Evolutionary conservation across 164 flowering plant genomes (phyloP), one percentile per base, ranked within the genome.

Genomic region (Taxillus chinensis): DNA sequence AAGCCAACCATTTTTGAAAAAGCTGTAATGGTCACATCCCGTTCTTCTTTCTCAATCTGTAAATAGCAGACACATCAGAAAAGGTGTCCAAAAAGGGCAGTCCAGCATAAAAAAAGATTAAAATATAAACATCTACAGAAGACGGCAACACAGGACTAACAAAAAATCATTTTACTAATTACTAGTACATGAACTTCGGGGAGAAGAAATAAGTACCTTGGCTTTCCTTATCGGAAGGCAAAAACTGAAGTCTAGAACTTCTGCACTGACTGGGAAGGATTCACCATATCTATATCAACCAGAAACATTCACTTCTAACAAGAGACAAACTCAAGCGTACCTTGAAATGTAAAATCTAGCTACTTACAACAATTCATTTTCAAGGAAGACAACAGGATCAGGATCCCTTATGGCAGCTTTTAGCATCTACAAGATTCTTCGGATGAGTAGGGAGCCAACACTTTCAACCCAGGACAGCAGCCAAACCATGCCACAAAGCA

Each of bases 1-100:
- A 69, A 81, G 62, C 96, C 93, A 56, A 92, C 98, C 93, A 90
- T 83, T 76, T 84, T 92, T 45, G 98, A 92, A 70, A 77, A 90
- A 65, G 98, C 90, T 49, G 82, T 78, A 59, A 92, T 87, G 3
- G 93, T 86, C 63, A 90, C 89, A 77, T 90, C 87, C 64, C 80
- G 87, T 63, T 95, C 96, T 83, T 79, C 85, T 69, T 76, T 78
- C 56, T 92, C 98, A 62, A 90, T 87, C 98, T 90, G 77, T 63
- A 8, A 61, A 70, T 2, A 27, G 27, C 27, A 27, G 27, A 2
- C 27, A 27, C 27, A 27, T 27, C 27, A 27, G 27, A 27, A 27
- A 27, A 27, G 27, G 27, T 27, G 27, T 0, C 0, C 0, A 27
- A 2, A 27, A 27, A 27, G 0, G 27, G 27, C 27, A 27, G 27